A percentile compares a stretch with the other conserved stretches of the same genome.
phyloP scores from a whole-genome alignment of 2,329 filamentous ascomycete genomes.

The Fusarium poae region DNA sequence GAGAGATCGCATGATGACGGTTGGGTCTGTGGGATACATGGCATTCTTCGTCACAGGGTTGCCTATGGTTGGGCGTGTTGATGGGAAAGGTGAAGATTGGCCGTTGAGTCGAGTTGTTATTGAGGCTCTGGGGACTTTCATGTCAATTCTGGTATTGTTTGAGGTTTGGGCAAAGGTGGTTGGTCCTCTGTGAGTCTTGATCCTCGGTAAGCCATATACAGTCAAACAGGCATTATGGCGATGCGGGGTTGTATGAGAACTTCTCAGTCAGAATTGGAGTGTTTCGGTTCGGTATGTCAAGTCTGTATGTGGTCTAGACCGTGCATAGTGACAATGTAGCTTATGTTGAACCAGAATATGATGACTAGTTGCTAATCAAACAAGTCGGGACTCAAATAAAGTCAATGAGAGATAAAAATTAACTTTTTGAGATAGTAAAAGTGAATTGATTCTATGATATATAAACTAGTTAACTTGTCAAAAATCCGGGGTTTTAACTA shows the following conservation, averaged over 20 bases:
- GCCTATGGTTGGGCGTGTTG: background rate
- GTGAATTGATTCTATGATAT: background rate
- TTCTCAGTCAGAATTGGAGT: background rate
- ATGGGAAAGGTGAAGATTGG: slow-evolving; percentile 9
- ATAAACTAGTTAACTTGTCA: no score
- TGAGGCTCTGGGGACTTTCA: background rate
- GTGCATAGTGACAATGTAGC: background rate
- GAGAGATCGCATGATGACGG: slow-evolving; percentile 12
- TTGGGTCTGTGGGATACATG: slow-evolving; percentile 14
- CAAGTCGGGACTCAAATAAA: background rate
- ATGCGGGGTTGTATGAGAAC: background rate
- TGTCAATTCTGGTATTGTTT: background rate
- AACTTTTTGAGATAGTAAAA: background rate
- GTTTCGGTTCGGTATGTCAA: background rate
- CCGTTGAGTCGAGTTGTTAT: background rate
- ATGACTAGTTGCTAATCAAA: background rate
- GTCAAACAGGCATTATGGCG: background rate
- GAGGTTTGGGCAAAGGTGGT: slow-evolving; percentile 18
- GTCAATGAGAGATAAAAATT: background rate
- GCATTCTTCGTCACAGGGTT: background rate
- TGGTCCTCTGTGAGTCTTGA: slow-evolving; percentile 6
- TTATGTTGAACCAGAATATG: background rate
- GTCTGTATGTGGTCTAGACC: background rate
- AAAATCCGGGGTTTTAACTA: background rate
- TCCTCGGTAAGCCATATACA: background rate